These are phyloP conservation scores for Rhizoctonia solani DNA, from an alignment of 1,284 basidiomycete species.

Conservation along the genomic window DNA sequence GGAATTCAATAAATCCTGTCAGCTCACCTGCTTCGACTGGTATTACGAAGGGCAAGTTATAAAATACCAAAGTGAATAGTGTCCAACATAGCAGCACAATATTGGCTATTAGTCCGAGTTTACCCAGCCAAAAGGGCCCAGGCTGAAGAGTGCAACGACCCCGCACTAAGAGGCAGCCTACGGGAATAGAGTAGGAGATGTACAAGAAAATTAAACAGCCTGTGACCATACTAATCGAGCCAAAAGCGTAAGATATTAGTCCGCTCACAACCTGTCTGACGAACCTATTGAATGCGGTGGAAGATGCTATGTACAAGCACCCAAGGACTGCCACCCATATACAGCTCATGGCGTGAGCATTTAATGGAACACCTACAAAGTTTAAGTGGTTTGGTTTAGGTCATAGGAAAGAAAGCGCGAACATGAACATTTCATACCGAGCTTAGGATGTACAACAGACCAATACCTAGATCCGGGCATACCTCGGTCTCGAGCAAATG, in stretches of 20 bases:
- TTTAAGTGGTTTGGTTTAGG: background rate
- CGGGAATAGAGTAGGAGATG: conserved; percentile 30
- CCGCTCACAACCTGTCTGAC: background rate
- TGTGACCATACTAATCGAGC: conserved; percentile 14
- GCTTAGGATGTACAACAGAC: conserved; percentile 6
- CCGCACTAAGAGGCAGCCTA: conserved; percentile 12
- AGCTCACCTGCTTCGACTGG: conserved; percentile 17
- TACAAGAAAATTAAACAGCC: conserved; percentile 22
- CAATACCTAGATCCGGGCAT: conserved; percentile 31
- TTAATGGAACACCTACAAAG: conserved; percentile 11
- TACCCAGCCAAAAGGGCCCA: conserved; percentile 20
- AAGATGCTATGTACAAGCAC: conserved; percentile 20
- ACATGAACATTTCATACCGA: background rate
- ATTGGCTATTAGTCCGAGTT: conserved; percentile 9
- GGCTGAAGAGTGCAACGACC: conserved; percentile 9
- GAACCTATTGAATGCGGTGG: conserved; percentile 26
- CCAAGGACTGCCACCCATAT: conserved; percentile 26
- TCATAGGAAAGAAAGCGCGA: no score
- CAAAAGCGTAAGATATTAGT: background rate
- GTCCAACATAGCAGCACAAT: conserved; percentile 28
- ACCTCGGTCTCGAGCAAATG: conserved; percentile 21
- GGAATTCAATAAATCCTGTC: background rate
- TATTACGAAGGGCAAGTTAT: conserved; percentile 27
- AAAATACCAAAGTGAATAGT: conserved; percentile 21
- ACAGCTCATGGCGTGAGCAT: conserved; percentile 29